Evolutionary conservation across 164 flowering plant genomes (phyloP).

Genomic region (Piper longum): DNA sequence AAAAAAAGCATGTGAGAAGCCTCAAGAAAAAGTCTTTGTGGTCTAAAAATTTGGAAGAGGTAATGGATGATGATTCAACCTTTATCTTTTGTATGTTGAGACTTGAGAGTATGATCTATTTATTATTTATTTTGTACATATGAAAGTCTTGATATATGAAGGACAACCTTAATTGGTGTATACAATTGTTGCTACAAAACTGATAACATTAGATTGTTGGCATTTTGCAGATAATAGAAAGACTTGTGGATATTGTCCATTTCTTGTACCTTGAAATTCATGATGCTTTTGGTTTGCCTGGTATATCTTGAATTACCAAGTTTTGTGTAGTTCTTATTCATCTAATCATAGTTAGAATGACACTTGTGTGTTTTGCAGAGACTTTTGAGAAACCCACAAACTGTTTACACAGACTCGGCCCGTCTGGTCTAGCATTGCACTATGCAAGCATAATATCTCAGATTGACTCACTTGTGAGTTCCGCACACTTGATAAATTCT

Average conservation of each 20-base stretch:
- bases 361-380: background rate
- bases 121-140: background rate
- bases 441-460: conserved; percentile 83
- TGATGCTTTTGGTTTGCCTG: conserved; percentile 60
- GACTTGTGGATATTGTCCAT: conserved; percentile 84
- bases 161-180: no score
- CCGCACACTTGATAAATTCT: background rate
- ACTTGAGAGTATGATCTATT: no score
- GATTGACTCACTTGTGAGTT: conserved; percentile 80
- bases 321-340: background rate
- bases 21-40: conserved; percentile 92
- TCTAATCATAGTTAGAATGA: background rate
- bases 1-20: conserved; percentile 73
- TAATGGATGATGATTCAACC: conserved; percentile 7
- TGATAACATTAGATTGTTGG: no score
- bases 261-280: conserved; percentile 72
- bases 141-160: background rate
- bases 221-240: conserved; percentile 73
- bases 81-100: conserved; percentile 3
- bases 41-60: conserved; percentile 97
- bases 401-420: conserved; percentile 42
- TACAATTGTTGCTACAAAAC: no score
- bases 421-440: conserved; percentile 90
- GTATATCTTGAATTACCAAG: conserved; percentile 23
- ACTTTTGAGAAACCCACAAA: conserved; percentile 27